Evolutionary conservation across 345 rosid genomes (phyloP).

Genomic region (Limnanthes douglasii): DNA sequence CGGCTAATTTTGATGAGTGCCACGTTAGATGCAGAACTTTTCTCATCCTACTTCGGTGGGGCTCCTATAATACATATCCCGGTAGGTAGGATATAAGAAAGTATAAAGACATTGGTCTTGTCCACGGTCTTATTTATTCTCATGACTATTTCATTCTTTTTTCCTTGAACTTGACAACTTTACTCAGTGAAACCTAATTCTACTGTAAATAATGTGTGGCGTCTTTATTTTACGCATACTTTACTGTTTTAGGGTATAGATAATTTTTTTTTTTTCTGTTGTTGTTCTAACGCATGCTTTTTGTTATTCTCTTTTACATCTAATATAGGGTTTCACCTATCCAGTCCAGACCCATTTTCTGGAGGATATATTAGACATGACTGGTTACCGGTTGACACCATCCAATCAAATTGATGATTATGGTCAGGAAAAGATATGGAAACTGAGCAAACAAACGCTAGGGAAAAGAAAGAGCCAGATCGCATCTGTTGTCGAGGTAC

Average conservation of each 20-base stretch:
- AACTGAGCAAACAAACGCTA: slow-evolving; percentile 64
- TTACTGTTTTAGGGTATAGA: no score
- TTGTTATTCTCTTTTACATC: slow-evolving; percentile 13
- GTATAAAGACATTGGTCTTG: no score
- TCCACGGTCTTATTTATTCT: no score
- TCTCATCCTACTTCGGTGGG: slow-evolving; percentile 78
- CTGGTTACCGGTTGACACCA: slow-evolving; percentile 55
- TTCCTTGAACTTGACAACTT: no score
- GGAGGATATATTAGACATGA: slow-evolving; percentile 70
- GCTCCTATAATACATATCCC: slow-evolving; percentile 65
- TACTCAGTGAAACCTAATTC: no score
- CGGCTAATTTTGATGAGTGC: slow-evolving; percentile 94
- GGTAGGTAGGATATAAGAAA: slow-evolving; percentile 31
- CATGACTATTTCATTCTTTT: no score
- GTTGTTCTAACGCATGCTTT: background rate
- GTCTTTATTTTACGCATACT: no score
- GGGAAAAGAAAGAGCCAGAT: slow-evolving; percentile 82
- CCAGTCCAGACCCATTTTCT: slow-evolving; percentile 60
- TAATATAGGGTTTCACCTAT: slow-evolving; percentile 75
- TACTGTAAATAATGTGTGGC: no score
- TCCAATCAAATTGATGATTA: slow-evolving; percentile 83
- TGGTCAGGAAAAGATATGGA: slow-evolving; percentile 87
- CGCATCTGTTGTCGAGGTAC: slow-evolving; percentile 78
- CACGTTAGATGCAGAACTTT: slow-evolving; percentile 83
- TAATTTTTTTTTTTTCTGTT: no score